A percentile compares a stretch with the other conserved stretches of the same genome.
Conservation (phyloP, 1,284 basidiomycete genomes). For the Lignosus rhinocerotis region DNA sequence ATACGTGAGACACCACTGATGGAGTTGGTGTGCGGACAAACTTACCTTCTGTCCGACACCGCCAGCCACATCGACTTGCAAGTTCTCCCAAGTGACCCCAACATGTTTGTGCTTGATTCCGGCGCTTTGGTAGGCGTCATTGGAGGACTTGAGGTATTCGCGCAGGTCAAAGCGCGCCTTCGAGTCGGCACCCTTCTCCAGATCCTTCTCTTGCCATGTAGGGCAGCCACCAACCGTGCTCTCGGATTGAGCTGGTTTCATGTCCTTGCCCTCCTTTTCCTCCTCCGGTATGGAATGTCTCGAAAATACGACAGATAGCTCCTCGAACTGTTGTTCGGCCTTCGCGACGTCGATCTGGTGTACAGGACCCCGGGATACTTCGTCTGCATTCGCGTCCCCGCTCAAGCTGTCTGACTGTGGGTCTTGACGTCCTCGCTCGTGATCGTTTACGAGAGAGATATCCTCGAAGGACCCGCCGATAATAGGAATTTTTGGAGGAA, state of each 20-base stretch:
- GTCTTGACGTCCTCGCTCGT: not conserved
- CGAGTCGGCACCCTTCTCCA: slow-evolving; percentile 46
- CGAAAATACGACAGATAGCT: slow-evolving; percentile 44
- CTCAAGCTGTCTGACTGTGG: not conserved
- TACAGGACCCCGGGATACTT: not conserved
- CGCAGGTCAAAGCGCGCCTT: slow-evolving; percentile 63
- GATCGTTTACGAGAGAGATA: not conserved
- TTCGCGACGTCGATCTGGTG: slow-evolving; percentile 43
- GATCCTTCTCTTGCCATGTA: slow-evolving; percentile 27
- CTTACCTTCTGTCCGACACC: slow-evolving; percentile 59
- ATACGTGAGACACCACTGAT: not conserved
- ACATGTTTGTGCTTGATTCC: slow-evolving; percentile 85
- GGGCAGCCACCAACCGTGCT: not conserved
- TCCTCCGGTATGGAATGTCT: slow-evolving; percentile 19
- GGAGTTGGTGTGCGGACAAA: not conserved
- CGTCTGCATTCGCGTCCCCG: not conserved
- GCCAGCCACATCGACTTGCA: slow-evolving; percentile 75
- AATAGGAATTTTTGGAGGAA: not conserved
- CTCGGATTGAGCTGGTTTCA: slow-evolving; percentile 4
- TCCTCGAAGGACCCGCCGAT: not conserved
- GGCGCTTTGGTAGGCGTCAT: slow-evolving; percentile 64
- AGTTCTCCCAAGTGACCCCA: slow-evolving; percentile 77
- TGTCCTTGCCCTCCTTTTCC: slow-evolving; percentile 19
- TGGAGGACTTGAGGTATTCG: slow-evolving; percentile 73
- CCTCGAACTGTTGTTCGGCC: slow-evolving; percentile 56